Evolutionary conservation across 2,329 filamentous ascomycete species (phyloP).

Genomic region (Colletotrichum costaricense): DNA sequence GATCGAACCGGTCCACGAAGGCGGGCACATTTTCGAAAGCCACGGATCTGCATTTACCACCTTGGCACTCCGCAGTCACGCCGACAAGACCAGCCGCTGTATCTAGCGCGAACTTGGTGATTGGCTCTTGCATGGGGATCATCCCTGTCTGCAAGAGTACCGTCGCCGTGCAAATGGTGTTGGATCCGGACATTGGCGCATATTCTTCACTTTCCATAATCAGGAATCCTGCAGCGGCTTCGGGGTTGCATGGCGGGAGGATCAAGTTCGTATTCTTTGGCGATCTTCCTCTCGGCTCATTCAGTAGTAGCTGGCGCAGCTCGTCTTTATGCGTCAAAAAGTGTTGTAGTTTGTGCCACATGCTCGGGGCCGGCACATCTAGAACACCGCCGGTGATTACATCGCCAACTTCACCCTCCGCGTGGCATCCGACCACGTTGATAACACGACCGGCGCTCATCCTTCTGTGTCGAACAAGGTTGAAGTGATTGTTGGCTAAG

Average conservation of each 20-base stretch:
- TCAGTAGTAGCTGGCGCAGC: slow-evolving; percentile 49
- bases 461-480: no score
- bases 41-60: slow-evolving; percentile 55
- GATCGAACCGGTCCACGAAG: slow-evolving; percentile 54
- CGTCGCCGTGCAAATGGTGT: slow-evolving; percentile 54
- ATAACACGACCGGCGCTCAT: slow-evolving; percentile 37
- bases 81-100: slow-evolving; percentile 53
- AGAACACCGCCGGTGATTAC: slow-evolving; percentile 60
- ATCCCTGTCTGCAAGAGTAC: slow-evolving; percentile 59
- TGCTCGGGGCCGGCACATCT: slow-evolving; percentile 54
- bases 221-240: slow-evolving; percentile 55
- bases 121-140: slow-evolving; percentile 53
- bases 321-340: slow-evolving; percentile 51
- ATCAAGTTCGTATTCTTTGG: slow-evolving; percentile 50
- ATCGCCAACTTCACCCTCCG: slow-evolving; percentile 58
- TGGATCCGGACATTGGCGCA: slow-evolving; percentile 51
- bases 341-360: slow-evolving; percentile 59
- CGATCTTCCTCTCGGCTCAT: slow-evolving; percentile 53
- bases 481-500: no score
- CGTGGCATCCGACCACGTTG: slow-evolving; percentile 49
- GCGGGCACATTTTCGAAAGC: slow-evolving; percentile 57
- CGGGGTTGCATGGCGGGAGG: slow-evolving; percentile 51
- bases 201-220: slow-evolving; percentile 41
- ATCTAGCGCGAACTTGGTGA: slow-evolving; percentile 50
- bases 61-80: slow-evolving; percentile 51